Evolutionary conservation across 495 filamentous ascomycete species (phyloP).

Genomic region (Penicillium subrubescens): DNA sequence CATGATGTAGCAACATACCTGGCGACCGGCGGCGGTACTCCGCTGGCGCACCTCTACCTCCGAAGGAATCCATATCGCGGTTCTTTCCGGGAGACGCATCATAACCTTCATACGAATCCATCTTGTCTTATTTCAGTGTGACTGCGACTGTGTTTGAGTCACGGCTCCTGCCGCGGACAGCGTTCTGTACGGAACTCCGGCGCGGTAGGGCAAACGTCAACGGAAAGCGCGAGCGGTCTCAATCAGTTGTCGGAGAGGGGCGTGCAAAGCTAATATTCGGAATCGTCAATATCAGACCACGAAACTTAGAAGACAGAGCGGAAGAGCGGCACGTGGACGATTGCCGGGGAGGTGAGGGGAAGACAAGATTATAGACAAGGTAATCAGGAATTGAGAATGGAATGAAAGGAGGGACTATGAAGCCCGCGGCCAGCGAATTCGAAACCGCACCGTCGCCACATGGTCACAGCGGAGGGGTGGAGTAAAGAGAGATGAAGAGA

Average conservation of each 20-base stretch:
- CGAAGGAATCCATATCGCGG: conserved; percentile 43
- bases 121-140: conserved; percentile 13
- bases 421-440: conserved; percentile 2
- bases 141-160: conserved; percentile 1
- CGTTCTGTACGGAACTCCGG: not conserved
- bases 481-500: conserved; percentile 23
- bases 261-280: conserved; percentile 40
- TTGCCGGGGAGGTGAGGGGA: conserved; percentile 5
- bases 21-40: conserved; percentile 57
- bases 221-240: not conserved
- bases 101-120: conserved; percentile 50
- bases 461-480: conserved; percentile 12
- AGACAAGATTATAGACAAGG: conserved; percentile 26
- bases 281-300: conserved; percentile 45
- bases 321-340: conserved; percentile 21
- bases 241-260: conserved; percentile 15
- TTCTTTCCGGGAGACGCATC: conserved; percentile 42
- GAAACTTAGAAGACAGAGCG: conserved; percentile 29
- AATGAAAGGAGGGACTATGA: conserved; percentile 16
- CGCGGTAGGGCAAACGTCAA: conserved; percentile 6
- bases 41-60: conserved; percentile 29
- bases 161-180: conserved; percentile 9
- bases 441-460: conserved; percentile 7
- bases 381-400: conserved; percentile 16
- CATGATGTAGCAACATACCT: conserved; percentile 37